Base-by-base conservation (phyloP, 2,329 filamentous ascomycete genomes). In the Neocatenulostroma microsporum region DNA sequence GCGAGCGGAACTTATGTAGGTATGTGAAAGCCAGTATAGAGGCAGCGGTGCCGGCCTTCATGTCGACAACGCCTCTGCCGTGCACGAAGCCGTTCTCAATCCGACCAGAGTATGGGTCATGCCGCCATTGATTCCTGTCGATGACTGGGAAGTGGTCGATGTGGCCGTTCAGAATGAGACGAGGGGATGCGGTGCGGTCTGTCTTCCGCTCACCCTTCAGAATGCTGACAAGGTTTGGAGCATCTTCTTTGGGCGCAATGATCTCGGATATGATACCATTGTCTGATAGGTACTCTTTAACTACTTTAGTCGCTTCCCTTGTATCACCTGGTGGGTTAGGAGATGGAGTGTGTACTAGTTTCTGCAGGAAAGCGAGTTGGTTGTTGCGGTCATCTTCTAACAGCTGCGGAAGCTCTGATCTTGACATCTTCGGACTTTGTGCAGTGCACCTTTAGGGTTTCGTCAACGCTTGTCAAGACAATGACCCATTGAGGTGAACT, bases 21-120 rank as follows among this genome's bases (percentile, higher is more conserved):
- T 59, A 58, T 2, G 49, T 45, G 37, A 58, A 67, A 3, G 62
- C 63, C n/a, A 64, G 58, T 5, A 64, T 50, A 3, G 50, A 53
- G 0, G 64, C 62, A 2, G 60, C 61, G 4, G 59, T 66, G 1
- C 63, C 64, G 5, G 62, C 59, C 46, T 67, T 67, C 63, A 68
- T 67, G 39, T 67, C 64, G 1, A 66, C 63, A 0, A 53, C 56
- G 3, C 61, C 62, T 14, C 62, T 49, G 2, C 64, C 63, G 40
- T 61, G 52, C 13, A 66, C 48, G 8, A 51, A 48, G 4, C 51
- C 49, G 6, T 53, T 50, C 15, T 56, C 51, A 6, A 59, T 48
- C 17, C 61, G 47, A 10, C 61, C 60, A 10, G 62, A 62, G 49
- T 57, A 67, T 3, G 64, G 57, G 28, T 56, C 50, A 17, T 53